phyloP scores from a whole-genome alignment of 805 yeast genomes.

The Lipomyces orientalis region DNA sequence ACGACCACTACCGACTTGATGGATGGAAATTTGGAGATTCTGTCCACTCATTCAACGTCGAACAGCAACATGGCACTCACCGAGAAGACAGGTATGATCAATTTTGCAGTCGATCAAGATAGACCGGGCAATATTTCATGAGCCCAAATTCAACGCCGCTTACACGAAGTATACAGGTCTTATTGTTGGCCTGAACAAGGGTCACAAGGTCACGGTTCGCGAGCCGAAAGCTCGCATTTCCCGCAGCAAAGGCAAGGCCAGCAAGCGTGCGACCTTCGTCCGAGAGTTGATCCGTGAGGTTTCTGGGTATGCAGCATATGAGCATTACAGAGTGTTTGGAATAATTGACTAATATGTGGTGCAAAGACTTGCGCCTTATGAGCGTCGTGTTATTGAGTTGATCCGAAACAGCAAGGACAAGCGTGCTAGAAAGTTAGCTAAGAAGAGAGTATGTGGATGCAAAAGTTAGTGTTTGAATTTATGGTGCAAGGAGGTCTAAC shows the following conservation, averaged over 20 bases:
- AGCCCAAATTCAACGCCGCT: background rate
- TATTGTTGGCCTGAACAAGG: slow-evolving; percentile 99
- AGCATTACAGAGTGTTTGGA: background rate
- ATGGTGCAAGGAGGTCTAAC: background rate
- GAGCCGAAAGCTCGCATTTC: slow-evolving; percentile 88
- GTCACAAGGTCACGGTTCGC: slow-evolving; percentile 91
- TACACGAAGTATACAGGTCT: slow-evolving; percentile 56
- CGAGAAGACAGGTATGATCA: slow-evolving; percentile 35
- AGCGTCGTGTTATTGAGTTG: slow-evolving; percentile 98
- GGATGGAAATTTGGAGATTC: background rate
- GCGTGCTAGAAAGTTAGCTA: slow-evolving; percentile 99
- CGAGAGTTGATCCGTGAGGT: slow-evolving; percentile 96
- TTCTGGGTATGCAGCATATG: slow-evolving; percentile 58
- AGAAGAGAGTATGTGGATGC: slow-evolving; percentile 71
- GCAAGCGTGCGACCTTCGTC: slow-evolving; percentile 96
- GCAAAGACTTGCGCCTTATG: slow-evolving; percentile 88
- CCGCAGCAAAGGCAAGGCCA: slow-evolving; percentile 93
- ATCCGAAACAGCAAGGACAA: slow-evolving; percentile 99
- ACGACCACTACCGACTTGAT: too few species aligned
- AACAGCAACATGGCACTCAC: slow-evolving; percentile 31
- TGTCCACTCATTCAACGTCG: background rate
- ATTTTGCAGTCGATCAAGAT: background rate
- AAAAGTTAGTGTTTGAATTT: background rate
- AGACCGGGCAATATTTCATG: background rate
- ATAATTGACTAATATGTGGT: background rate